Conservation (phyloP, 768 basidiomycete genomes). For the Coprinopsis cinerea region DNA sequence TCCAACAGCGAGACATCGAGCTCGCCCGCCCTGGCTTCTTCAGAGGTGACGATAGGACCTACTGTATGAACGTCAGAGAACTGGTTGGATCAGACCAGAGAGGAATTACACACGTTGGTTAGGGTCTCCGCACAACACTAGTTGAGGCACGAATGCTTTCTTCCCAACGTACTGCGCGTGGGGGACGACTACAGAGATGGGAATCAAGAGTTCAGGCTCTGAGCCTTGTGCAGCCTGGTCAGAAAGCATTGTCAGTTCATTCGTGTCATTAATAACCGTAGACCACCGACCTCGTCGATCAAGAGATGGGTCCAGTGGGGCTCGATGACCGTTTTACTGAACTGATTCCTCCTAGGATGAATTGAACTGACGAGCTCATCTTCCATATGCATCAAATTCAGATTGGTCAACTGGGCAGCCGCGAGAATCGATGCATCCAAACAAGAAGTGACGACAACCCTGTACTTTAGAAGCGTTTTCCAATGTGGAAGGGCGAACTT, state of each 20-base stretch:
- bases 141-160: slow-evolving; percentile 30
- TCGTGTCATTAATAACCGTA: neutral
- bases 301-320: slow-evolving; percentile 50
- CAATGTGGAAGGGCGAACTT: slow-evolving; percentile 41
- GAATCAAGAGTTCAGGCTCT: slow-evolving; percentile 44
- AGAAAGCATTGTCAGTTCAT: neutral
- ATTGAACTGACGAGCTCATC: slow-evolving; percentile 28
- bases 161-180: slow-evolving; percentile 6
- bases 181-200: slow-evolving; percentile 41
- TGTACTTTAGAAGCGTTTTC: slow-evolving; percentile 39
- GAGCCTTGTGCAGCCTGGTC: slow-evolving; percentile 46
- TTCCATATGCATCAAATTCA: slow-evolving; percentile 33
- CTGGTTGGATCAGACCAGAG: neutral
- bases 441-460: slow-evolving; percentile 42
- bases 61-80: slow-evolving; percentile 24
- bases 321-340: slow-evolving; percentile 21
- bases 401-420: slow-evolving; percentile 40
- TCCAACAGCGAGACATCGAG: slow-evolving; percentile 46
- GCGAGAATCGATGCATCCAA: slow-evolving; percentile 41
- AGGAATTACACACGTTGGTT: slow-evolving; percentile 35
- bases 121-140: slow-evolving; percentile 46
- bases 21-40: slow-evolving; percentile 37
- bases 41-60: slow-evolving; percentile 42
- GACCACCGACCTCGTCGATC: slow-evolving; percentile 38
- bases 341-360: slow-evolving; percentile 29